Percentiles rank a stretch among this genome's conserved stretches.
phyloP scores from a whole-genome alignment of 768 basidiomycete species.

The Pleurotus cornucopiae region DNA sequence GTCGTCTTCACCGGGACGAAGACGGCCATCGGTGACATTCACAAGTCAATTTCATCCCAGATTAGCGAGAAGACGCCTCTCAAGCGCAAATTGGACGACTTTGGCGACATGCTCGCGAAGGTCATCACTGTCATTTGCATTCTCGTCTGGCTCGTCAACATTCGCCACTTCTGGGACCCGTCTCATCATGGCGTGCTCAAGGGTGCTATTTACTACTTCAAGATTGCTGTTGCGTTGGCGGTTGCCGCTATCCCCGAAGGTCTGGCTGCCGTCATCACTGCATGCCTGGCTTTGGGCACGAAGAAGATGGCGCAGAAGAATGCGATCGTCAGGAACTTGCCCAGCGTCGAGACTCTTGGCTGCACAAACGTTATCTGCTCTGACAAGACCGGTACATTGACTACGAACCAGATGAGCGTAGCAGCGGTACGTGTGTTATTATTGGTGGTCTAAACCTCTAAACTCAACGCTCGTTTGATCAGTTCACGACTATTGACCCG shows the following conservation, averaged over 20 bases:
- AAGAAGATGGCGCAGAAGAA: constrained; percentile 99
- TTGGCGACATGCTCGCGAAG: constrained; percentile 95
- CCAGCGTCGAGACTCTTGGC: constrained; percentile 94
- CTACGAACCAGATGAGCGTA: constrained; percentile 97
- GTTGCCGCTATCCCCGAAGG: constrained; percentile 99
- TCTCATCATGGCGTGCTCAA: constrained; percentile 87
- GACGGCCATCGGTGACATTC: constrained; percentile 96
- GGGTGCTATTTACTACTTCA: constrained; percentile 98
- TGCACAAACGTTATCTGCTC: constrained; percentile 99
- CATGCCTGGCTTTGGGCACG: constrained; percentile 92
- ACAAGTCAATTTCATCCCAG: constrained; percentile 91
- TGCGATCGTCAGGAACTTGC: constrained; percentile 94
- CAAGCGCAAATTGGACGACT: constrained; percentile 97
- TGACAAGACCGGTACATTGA: constrained; percentile 96
- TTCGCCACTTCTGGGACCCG: constrained; percentile 94
- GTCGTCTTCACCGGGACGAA: constrained; percentile 82
- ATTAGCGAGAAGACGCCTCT: constrained; percentile 95
- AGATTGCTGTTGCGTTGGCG: constrained; percentile 98
- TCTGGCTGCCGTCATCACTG: constrained; percentile 96
- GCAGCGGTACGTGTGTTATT: constrained; percentile 49
- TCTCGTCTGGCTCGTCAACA: constrained; percentile 97
- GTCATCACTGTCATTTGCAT: constrained; percentile 97
- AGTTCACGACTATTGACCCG: constrained; percentile 77
- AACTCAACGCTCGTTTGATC: constrained; percentile 8
- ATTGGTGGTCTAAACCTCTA: neutral